Conservation (phyloP, 2,329 filamentous ascomycete genomes). For the Karstenula rhodostoma region DNA sequence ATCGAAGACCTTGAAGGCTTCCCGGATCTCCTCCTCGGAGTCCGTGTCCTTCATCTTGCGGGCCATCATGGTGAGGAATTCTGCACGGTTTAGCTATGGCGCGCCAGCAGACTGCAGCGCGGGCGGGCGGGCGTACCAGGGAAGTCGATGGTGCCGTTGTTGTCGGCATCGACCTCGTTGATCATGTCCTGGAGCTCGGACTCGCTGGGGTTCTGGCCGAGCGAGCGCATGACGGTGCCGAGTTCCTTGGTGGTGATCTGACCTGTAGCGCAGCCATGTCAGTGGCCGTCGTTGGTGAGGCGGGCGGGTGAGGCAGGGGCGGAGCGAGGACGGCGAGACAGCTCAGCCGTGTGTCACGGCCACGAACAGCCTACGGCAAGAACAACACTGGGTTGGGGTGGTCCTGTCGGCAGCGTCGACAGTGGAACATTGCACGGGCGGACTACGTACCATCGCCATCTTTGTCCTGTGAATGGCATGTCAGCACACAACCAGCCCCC, state of each 20-base stretch:
- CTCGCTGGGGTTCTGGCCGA: conserved; percentile 69
- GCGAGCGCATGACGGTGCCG: conserved; percentile 69
- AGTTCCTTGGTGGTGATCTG: conserved; percentile 71
- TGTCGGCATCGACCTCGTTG: conserved; percentile 71
- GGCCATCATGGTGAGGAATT: conserved; percentile 73
- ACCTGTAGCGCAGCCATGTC: conserved; percentile 52
- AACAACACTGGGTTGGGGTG: not conserved
- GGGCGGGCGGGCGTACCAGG: conserved; percentile 54
- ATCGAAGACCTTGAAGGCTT: conserved; percentile 73
- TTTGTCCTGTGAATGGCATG: conserved; percentile 58
- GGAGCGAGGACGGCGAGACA: conserved; percentile 14
- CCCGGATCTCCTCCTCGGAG: conserved; percentile 70
- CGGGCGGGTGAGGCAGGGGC: conserved; percentile 20
- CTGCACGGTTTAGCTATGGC: conserved; percentile 45
- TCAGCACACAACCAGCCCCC: conserved; percentile 34
- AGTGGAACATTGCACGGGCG: not conserved
- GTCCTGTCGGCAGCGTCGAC: not conserved
- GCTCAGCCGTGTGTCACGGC: conserved; percentile 9
- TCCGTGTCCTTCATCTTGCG: conserved; percentile 69
- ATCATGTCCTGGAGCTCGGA: conserved; percentile 72
- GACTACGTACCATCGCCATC: conserved; percentile 62
- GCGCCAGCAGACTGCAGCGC: not conserved
- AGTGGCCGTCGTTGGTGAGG: conserved; percentile 25
- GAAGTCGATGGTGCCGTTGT: conserved; percentile 72
- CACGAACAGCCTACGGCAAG: not conserved